These are phyloP conservation scores for Pyricularia sp. DNA, from an alignment of 2,329 filamentous ascomycete species.

Conservation along the genomic window DNA sequence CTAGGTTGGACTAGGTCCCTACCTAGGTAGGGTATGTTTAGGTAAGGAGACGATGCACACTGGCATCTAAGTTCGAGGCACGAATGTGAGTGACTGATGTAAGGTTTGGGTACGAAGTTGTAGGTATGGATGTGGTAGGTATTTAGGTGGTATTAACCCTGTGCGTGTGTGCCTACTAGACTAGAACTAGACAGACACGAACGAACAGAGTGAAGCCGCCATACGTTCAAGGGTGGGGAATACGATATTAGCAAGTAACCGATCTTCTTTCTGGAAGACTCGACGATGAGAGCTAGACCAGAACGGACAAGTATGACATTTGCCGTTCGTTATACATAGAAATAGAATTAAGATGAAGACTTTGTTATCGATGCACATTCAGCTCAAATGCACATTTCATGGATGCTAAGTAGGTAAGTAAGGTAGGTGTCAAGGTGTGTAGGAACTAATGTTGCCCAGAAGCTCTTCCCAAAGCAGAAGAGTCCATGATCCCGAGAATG, in stretches of 20 bases:
- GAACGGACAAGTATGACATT: background rate
- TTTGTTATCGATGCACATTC: background rate
- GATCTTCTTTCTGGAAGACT: background rate
- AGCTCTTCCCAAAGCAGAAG: background rate
- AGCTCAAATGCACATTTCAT: background rate
- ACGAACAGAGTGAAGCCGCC: background rate
- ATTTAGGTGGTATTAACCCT: background rate
- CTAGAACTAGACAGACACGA: background rate
- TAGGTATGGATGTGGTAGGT: background rate
- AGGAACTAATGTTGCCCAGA: background rate
- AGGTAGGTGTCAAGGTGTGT: no score
- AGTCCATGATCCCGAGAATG: background rate
- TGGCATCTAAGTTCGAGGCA: background rate
- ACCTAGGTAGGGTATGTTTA: background rate
- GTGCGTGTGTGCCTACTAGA: no score
- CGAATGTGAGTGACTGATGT: background rate
- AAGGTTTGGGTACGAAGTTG: background rate
- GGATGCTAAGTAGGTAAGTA: background rate
- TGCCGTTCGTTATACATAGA: background rate
- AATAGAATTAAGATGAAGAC: background rate
- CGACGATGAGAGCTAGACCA: background rate
- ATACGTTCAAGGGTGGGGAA: background rate
- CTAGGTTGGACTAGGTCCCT: background rate
- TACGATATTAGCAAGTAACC: background rate
- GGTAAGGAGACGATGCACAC: background rate